Conservation (phyloP, 2,329 filamentous ascomycete species). For the Neonectria ditissima region DNA sequence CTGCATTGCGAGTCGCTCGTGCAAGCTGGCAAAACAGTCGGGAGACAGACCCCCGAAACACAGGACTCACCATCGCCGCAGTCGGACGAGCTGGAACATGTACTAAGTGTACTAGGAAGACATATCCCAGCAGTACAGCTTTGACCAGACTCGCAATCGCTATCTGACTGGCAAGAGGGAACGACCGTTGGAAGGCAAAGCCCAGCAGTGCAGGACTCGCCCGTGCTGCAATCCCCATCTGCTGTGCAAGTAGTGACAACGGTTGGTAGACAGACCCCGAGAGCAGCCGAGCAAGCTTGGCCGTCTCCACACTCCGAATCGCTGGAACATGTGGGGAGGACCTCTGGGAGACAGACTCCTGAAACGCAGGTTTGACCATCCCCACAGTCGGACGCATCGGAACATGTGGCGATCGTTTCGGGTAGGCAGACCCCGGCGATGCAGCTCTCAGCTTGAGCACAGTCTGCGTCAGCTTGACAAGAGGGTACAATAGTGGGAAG, state of each 20-base stretch:
- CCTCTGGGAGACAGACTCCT: conserved; percentile 3
- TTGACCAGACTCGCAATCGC: neutral
- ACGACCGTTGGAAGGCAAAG: conserved; percentile 1
- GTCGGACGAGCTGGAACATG: neutral
- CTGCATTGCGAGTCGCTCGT: neutral
- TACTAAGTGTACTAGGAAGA: neutral
- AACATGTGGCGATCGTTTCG: neutral
- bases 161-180: neutral
- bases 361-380: neutral
- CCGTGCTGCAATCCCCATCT: neutral
- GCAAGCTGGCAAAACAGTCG: neutral
- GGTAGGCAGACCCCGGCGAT: neutral
- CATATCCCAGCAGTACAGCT: conserved; percentile 3
- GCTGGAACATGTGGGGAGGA: neutral
- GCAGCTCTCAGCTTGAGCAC: neutral
- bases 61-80: neutral
- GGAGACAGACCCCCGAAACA: neutral
- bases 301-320: neutral
- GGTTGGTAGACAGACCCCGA: neutral
- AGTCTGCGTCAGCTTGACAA: neutral
- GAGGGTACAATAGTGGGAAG: conserved; percentile 2
- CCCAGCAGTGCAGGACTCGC: neutral
- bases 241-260: neutral
- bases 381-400: neutral
- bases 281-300: neutral